These are phyloP conservation scores for Arabis alpina DNA, from an alignment of 345 rosid species.

Conservation along the genomic window DNA sequence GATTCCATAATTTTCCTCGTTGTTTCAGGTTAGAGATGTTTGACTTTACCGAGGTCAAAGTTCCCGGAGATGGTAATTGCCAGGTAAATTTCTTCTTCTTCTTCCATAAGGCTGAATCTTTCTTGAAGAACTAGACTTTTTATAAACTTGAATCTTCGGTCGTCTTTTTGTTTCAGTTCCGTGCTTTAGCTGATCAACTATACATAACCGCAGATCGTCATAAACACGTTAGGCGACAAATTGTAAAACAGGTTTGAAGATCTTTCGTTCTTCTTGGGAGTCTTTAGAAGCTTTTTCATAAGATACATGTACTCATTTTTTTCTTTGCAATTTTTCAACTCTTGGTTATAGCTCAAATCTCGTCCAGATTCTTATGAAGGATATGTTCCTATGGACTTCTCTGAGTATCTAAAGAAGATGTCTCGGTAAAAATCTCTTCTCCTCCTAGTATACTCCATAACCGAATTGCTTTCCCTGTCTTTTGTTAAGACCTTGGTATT, in stretches of 20 bases:
- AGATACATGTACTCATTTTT: conserved; percentile 10
- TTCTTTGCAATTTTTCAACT: background rate
- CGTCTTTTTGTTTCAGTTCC: conserved; percentile 55
- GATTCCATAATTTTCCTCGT: background rate
- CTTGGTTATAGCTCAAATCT: conserved; percentile 59
- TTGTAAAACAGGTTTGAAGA: conserved; percentile 68
- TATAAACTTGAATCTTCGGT: background rate
- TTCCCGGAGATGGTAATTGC: conserved; percentile 49
- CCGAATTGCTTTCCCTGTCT: background rate
- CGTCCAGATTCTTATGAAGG: conserved; percentile 67
- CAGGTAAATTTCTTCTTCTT: conserved; percentile 26
- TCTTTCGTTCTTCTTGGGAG: background rate
- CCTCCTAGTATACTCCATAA: conserved; percentile 16
- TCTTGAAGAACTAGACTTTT: background rate
- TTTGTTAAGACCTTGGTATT: conserved; percentile 5
- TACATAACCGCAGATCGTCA: conserved; percentile 64
- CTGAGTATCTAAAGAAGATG: conserved; percentile 74
- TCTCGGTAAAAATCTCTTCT: conserved; percentile 49
- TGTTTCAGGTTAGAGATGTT: conserved; percentile 43
- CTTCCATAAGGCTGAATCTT: background rate
- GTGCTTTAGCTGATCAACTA: conserved; percentile 79
- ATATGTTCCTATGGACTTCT: conserved; percentile 83
- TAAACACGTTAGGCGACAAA: conserved; percentile 55
- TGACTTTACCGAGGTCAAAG: conserved; percentile 39
- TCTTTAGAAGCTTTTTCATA: conserved; percentile 12